These are phyloP conservation scores for Ceratorhiza oryzae-sativae DNA, from an alignment of 1,284 basidiomycete genomes.

Conservation along the genomic window DNA sequence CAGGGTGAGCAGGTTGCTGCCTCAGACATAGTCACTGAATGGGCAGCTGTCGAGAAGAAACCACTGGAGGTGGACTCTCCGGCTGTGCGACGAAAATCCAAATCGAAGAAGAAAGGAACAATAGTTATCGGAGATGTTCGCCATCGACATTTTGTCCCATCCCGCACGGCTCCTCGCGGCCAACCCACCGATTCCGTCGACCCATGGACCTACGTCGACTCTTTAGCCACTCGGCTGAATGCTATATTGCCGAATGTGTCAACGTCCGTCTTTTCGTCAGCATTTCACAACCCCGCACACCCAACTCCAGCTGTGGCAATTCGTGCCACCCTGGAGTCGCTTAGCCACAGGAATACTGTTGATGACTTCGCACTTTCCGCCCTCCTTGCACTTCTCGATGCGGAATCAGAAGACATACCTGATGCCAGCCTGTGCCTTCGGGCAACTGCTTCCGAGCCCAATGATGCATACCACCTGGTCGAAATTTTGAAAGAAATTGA, in stretches of 20 bases:
- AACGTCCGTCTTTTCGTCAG: slow-evolving; percentile 17
- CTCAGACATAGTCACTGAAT: slow-evolving; percentile 16
- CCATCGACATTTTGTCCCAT: slow-evolving; percentile 17
- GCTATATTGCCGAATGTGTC: slow-evolving; percentile 31
- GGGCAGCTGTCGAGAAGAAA: background rate
- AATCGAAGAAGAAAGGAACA: slow-evolving; percentile 23
- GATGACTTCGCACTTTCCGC: slow-evolving; percentile 36
- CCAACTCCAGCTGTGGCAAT: slow-evolving; percentile 29
- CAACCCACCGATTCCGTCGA: background rate
- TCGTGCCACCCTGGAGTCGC: slow-evolving; percentile 19
- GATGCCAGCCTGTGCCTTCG: slow-evolving; percentile 39
- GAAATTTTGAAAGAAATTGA: slow-evolving; percentile 38
- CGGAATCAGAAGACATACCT: background rate
- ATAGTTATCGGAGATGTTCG: slow-evolving; percentile 33
- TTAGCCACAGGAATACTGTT: slow-evolving; percentile 25
- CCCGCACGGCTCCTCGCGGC: background rate
- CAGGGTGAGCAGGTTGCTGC: background rate
- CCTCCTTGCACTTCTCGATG: slow-evolving; percentile 11
- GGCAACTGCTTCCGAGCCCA: slow-evolving; percentile 34
- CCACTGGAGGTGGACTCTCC: background rate
- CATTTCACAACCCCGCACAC: slow-evolving; percentile 27
- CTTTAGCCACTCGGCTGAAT: slow-evolving; percentile 26
- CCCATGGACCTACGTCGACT: slow-evolving; percentile 36
- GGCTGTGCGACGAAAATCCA: background rate
- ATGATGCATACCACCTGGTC: slow-evolving; percentile 37